Evolutionary conservation across 257 asterid genomes (phyloP).

Genomic region (Salvia miltiorrhiza): DNA sequence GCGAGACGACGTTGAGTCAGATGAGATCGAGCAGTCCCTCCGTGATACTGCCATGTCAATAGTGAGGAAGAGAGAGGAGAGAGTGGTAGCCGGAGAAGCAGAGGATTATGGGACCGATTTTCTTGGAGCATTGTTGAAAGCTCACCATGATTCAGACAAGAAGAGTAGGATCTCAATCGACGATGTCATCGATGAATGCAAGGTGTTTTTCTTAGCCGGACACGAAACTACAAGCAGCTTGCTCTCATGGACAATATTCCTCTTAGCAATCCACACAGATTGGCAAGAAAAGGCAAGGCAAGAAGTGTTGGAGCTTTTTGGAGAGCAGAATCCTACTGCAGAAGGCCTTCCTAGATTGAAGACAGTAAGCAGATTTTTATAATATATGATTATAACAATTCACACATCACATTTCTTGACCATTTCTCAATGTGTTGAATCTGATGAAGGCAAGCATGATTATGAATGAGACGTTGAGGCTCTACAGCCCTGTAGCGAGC

Average conservation of each 20-base stretch:
- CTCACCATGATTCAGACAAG: slow-evolving; percentile 41
- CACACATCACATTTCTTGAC: background rate
- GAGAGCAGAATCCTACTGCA: slow-evolving; percentile 30
- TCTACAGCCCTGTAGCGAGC: slow-evolving; percentile 33
- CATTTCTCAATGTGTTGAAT: background rate
- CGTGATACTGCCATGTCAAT: slow-evolving; percentile 28
- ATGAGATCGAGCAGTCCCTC: slow-evolving; percentile 38
- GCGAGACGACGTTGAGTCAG: slow-evolving; percentile 38
- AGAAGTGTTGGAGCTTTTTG: slow-evolving; percentile 34
- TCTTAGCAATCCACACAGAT: slow-evolving; percentile 50
- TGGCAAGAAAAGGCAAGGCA: slow-evolving; percentile 66
- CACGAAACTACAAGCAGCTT: slow-evolving; percentile 52
- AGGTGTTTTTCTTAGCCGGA: slow-evolving; percentile 57
- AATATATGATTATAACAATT: background rate
- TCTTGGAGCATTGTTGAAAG: slow-evolving; percentile 46
- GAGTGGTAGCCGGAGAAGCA: slow-evolving; percentile 19
- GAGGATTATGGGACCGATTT: slow-evolving; percentile 42
- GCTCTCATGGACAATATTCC: slow-evolving; percentile 42
- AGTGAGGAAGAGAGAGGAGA: slow-evolving; percentile 42
- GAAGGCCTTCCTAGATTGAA: slow-evolving; percentile 37
- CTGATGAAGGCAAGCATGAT: slow-evolving; percentile 38
- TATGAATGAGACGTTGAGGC: slow-evolving; percentile 38
- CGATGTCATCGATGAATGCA: slow-evolving; percentile 53
- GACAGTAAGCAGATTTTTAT: slow-evolving; percentile 22
- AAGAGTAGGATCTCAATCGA: slow-evolving; percentile 39